These are phyloP conservation scores for Penicillium canariense DNA, from an alignment of 495 filamentous ascomycete species.

Conservation along the genomic window DNA sequence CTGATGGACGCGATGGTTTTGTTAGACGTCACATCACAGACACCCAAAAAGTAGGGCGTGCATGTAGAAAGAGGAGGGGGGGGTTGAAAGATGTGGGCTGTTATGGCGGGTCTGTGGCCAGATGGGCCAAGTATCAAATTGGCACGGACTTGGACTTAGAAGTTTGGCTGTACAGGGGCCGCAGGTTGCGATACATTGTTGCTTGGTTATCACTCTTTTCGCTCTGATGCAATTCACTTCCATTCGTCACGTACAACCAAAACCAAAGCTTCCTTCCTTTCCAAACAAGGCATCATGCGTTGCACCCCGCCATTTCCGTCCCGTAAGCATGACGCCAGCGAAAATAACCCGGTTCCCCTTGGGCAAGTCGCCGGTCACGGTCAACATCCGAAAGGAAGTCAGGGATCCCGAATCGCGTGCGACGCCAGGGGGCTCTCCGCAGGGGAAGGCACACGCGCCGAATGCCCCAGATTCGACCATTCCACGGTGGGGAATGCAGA, in stretches of 20 bases:
- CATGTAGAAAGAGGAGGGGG: neutral
- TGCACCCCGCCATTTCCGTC: neutral
- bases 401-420: conserved; percentile 19
- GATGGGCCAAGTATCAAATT: neutral
- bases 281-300: neutral
- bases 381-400: conserved; percentile 16
- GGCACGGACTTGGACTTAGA: neutral
- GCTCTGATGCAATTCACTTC: neutral
- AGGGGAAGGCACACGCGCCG: neutral
- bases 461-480: conserved; percentile 20
- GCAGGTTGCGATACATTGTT: neutral
- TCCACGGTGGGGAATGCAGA: conserved; percentile 14
- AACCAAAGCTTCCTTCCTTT: neutral
- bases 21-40: neutral
- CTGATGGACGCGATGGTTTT: neutral
- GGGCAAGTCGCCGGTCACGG: conserved; percentile 16
- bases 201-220: neutral
- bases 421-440: conserved; percentile 11
- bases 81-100: neutral
- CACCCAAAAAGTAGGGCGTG: no score
- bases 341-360: conserved; percentile 28
- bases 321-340: conserved; percentile 8
- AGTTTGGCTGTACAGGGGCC: neutral
- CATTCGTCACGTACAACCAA: neutral
- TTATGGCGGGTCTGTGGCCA: neutral